phyloP scores from a whole-genome alignment of 2,329 filamentous ascomycete species.

The Furcasterigmium sp. region DNA sequence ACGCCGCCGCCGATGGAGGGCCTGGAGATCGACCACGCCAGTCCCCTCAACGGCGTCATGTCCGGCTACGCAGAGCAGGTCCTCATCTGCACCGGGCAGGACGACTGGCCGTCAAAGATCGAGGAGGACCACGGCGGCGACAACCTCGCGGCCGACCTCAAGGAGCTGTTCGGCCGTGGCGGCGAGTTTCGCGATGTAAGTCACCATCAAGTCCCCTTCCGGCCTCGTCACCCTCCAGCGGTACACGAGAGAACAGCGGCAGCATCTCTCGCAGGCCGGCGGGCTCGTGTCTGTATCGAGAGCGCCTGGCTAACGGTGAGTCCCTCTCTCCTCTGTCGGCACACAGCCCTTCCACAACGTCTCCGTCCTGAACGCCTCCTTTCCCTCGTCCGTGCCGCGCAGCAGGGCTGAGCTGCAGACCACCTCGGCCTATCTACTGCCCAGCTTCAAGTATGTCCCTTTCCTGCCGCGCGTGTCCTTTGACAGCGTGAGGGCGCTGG shows the following conservation, averaged over 20 bases:
- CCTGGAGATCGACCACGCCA: constrained; percentile 69
- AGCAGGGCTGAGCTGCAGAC: constrained; percentile 40
- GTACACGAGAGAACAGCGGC: no score
- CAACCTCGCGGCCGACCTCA: constrained; percentile 67
- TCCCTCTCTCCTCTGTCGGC: constrained; percentile 7
- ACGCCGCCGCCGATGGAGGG: constrained; percentile 59
- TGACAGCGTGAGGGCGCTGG: constrained; percentile 49
- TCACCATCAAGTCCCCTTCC: no score
- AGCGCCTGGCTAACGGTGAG: constrained; percentile 30
- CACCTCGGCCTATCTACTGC: constrained; percentile 71
- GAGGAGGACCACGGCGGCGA: constrained; percentile 70
- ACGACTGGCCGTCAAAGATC: constrained; percentile 79
- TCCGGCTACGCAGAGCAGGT: constrained; percentile 76
- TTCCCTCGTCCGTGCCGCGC: constrained; percentile 51
- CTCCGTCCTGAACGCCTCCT: constrained; percentile 70
- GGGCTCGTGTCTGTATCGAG: no score
- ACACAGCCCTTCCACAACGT: constrained; percentile 77
- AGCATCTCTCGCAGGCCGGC: no score
- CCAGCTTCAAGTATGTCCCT: constrained; percentile 76
- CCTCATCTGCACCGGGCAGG: constrained; percentile 72
- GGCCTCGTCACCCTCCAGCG: no score
- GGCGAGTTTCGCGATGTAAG: constrained; percentile 63
- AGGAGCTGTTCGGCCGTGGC: constrained; percentile 60
- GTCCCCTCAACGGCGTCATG: constrained; percentile 70
- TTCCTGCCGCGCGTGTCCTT: constrained; percentile 60